Evolutionary conservation across 805 yeast genomes (phyloP).

Genomic region (Suhomyces vadensis): DNA sequence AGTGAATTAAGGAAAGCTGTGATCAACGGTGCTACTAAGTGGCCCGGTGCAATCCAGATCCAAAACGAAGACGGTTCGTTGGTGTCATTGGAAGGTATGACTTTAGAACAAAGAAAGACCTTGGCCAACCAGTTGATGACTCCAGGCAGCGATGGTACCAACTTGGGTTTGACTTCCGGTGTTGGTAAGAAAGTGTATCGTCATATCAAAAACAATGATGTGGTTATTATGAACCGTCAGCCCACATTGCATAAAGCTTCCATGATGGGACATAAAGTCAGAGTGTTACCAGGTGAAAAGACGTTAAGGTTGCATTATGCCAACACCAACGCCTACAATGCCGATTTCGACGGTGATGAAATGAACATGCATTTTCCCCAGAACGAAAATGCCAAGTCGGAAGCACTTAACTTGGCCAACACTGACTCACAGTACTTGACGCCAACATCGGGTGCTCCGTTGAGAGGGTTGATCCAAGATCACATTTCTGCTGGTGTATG

Average conservation of each 20-base stretch:
- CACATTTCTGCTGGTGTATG: constrained; percentile 99
- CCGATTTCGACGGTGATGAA: constrained; percentile 99
- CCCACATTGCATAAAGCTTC: constrained; percentile 99
- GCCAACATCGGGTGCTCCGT: constrained; percentile 97
- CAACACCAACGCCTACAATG: constrained; percentile 98
- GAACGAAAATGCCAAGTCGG: constrained; percentile 95
- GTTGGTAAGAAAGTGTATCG: constrained; percentile 91
- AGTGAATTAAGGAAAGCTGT: constrained; percentile 92
- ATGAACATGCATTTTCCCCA: constrained; percentile 99
- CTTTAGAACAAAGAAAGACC: constrained; percentile 90
- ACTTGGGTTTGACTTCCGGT: constrained; percentile 31
- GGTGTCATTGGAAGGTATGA: constrained; percentile 83
- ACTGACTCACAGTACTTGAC: constrained; percentile 97
- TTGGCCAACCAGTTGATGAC: constrained; percentile 92
- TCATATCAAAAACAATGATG: constrained; percentile 92
- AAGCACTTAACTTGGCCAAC: constrained; percentile 91
- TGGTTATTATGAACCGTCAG: constrained; percentile 97
- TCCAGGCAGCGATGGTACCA: constrained; percentile 60
- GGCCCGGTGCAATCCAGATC: constrained; percentile 98
- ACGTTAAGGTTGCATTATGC: constrained; percentile 96
- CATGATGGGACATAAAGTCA: constrained; percentile 99
- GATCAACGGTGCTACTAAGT: constrained; percentile 92
- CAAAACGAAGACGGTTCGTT: constrained; percentile 93
- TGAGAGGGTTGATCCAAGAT: constrained; percentile 98
- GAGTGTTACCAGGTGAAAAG: constrained; percentile 96